A percentile compares a stretch with the other conserved stretches of the same genome.
These are phyloP conservation scores for Cladosporium sp. DNA, from an alignment of 2,329 filamentous ascomycete species.

Conservation along the genomic window DNA sequence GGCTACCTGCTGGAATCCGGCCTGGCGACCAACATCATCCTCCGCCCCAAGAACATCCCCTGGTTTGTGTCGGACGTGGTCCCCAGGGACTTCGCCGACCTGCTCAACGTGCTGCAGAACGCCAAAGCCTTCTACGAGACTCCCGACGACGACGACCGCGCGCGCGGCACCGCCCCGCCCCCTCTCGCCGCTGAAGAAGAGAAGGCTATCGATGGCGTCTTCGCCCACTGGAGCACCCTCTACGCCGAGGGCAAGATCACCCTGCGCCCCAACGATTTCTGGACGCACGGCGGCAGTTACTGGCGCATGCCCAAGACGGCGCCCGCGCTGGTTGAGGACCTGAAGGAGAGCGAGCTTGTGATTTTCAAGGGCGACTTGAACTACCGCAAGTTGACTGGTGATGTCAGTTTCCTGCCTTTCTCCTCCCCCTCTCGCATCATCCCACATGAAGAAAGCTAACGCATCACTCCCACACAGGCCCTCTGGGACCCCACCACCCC, in stretches of 20 bases:
- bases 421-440: too few relatives aligned
- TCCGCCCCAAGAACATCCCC: conserved; percentile 91
- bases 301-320: conserved; percentile 76
- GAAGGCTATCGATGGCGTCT: conserved; percentile 68
- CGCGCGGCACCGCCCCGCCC: conserved; percentile 51
- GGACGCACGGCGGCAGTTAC: conserved; percentile 83
- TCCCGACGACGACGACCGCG: conserved; percentile 62
- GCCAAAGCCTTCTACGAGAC: conserved; percentile 76
- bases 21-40: conserved; percentile 78
- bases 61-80: conserved; percentile 98
- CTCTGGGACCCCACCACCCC: conserved; percentile 84
- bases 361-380: conserved; percentile 98
- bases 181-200: conserved; percentile 65
- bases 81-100: conserved; percentile 76
- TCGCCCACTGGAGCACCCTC: conserved; percentile 72
- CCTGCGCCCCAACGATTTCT: conserved; percentile 82
- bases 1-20: conserved; percentile 83
- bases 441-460: neutral
- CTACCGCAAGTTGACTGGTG: conserved; percentile 86
- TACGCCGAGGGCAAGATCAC: conserved; percentile 81
- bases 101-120: conserved; percentile 74
- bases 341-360: conserved; percentile 79
- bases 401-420: conserved; percentile 53
- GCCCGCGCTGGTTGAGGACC: conserved; percentile 66
- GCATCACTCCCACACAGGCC: conserved; percentile 33